A percentile compares a stretch with the other conserved stretches of the same genome.
Conservation (phyloP, 2,329 filamentous ascomycete genomes). For the Colletotrichum euphorbiae region DNA sequence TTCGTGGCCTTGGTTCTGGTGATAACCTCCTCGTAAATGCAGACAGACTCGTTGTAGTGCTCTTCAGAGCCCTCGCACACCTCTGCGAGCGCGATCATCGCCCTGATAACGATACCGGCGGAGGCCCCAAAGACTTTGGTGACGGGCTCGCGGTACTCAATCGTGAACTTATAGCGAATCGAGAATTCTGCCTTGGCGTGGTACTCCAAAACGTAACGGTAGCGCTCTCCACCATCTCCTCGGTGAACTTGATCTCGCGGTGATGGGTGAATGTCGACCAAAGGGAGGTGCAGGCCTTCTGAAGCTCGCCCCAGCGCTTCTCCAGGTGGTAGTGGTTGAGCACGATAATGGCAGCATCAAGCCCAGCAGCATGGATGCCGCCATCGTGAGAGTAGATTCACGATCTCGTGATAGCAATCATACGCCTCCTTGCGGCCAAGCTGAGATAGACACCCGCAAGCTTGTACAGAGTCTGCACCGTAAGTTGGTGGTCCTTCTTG, state of each 20-base stretch:
- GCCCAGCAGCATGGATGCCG: conserved; percentile 54
- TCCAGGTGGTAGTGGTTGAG: conserved; percentile 57
- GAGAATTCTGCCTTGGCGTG: conserved; percentile 56
- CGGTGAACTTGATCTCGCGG: conserved; percentile 54
- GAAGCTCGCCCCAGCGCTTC: conserved; percentile 57
- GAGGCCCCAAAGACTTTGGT: conserved; percentile 50
- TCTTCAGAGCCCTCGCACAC: conserved; percentile 58
- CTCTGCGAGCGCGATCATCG: conserved; percentile 54
- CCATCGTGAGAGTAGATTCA: conserved; percentile 49
- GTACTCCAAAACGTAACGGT: conserved; percentile 59
- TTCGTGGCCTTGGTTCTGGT: conserved; percentile 49
- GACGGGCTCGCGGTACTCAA: conserved; percentile 61
- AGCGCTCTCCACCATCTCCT: conserved; percentile 57
- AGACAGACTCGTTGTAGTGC: conserved; percentile 57
- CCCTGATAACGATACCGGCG: conserved; percentile 45
- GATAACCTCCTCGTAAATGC: conserved; percentile 59
- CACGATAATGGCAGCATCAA: conserved; percentile 59
- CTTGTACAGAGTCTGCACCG: conserved; percentile 50
- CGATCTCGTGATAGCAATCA: conserved; percentile 53
- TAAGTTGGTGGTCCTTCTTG: conserved; percentile 46
- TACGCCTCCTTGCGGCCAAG: conserved; percentile 48
- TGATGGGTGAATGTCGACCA: conserved; percentile 54
- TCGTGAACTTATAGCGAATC: conserved; percentile 55
- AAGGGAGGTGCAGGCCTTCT: conserved; percentile 57
- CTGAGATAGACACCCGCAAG: conserved; percentile 31